These are phyloP conservation scores for Rugonectria rugulosa DNA, from an alignment of 2,329 filamentous ascomycete species.

Conservation along the genomic window DNA sequence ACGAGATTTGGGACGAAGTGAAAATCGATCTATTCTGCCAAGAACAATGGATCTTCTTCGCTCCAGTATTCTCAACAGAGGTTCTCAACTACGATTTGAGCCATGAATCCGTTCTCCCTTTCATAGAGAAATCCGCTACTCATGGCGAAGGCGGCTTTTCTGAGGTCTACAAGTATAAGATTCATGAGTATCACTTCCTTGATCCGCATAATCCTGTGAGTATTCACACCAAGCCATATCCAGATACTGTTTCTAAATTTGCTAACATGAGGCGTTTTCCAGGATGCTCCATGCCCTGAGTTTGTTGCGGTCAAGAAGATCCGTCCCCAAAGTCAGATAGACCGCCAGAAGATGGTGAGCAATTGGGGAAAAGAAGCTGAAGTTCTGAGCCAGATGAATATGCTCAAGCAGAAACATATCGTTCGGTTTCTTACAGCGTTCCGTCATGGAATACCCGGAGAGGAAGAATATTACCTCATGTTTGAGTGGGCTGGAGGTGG, in stretches of 20 bases:
- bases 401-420: neutral
- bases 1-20: neutral
- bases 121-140: neutral
- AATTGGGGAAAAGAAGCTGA: neutral
- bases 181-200: neutral
- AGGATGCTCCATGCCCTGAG: neutral
- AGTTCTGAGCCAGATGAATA: neutral
- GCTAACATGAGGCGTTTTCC: too few species aligned
- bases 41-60: neutral
- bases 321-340: neutral
- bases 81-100: neutral
- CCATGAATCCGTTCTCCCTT: neutral
- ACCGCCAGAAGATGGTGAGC: neutral
- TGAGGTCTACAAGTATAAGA: neutral
- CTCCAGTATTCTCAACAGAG: neutral
- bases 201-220: neutral
- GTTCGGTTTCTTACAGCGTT: neutral
- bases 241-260: neutral
- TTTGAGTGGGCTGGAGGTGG: constrained; percentile 9
- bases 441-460: neutral
- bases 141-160: neutral
- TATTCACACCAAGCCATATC: neutral
- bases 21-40: neutral
- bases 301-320: neutral
- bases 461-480: neutral